Evolutionary conservation across 2,329 filamentous ascomycete species (phyloP), one percentile per base, ranked within the genome.

Genomic region (Trichoderma asperellum): DNA sequence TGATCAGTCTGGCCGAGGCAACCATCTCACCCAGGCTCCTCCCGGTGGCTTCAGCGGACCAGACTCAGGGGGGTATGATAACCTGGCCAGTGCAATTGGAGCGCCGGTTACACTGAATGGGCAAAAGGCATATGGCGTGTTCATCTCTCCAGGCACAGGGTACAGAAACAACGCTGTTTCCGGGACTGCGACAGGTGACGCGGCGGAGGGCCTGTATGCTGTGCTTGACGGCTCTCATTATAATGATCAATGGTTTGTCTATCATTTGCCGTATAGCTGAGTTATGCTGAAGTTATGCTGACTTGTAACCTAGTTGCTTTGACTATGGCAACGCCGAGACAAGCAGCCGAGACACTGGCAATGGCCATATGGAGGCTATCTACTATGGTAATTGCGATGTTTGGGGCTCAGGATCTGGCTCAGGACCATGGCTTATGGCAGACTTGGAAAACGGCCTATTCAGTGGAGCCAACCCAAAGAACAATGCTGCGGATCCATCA

Each of bases 341-440:
- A 14, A 66, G 27, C n/a, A 58, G 37, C 2, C 27, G 14, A 4
- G 63, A 66, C 16, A 66, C 63, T 8, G 63, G 63, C 21, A 66
- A 66, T n/a, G 63, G 63, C 27, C 63, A 66, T 11, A 66, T 66
- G 63, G 63, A 66, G 12, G 63, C 63, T 24, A 66, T 66, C 53
- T 66, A 66, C 53, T 66, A 58, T 32, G 63, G 63, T 27, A 21
- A 35, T 21, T 34, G 63, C 14, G 32, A 66, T 32, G 61, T 52
- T 27, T 64, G 63, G 21, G 63, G 63, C 0, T 47, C 37, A 16
- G 63, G 63, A 10, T 35, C 53, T 8, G 63, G 63, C 4, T 57
- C 52, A 12, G 63, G 63, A 8, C 63, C 63, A 2, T 66, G 63
- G 63, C 35, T 66, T 8, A 66, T 66, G 63, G 63, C 63, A 0